Evolutionary conservation across 192 early-diverging fungal genomes (phyloP), one percentile per base, ranked within the genome.

Genomic region (Physocladia obscura): DNA sequence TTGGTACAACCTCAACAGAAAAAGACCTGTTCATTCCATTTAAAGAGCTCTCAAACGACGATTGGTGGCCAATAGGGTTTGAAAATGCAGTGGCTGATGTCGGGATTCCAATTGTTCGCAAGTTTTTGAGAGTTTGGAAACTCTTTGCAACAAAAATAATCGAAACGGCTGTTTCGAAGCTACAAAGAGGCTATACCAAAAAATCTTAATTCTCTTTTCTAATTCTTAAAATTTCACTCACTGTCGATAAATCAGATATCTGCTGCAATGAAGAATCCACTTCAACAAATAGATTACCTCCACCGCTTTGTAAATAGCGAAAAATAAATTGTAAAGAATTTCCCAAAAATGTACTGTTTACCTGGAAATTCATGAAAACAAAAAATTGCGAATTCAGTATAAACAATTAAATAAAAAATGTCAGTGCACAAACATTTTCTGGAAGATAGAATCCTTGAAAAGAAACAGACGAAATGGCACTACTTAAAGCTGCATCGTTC

Each of bases 381-480:
- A 26, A 26, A 26, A 8, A 8, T 54, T 54, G 40, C 8, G 40
- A 44, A 44, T 19, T 13, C 11, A 13, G 40, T 44, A 13, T 13
- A 13, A 13, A 44, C 19, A 44, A 13, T 54, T 54, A 21, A 4
- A 62, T 13, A n/a, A 13, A 44, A 44, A n/a, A 13, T n/a, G n/a
- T 44, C n/a, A 44, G 40, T 13, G 24, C 26, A 24, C 31, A 15
- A 6, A 65, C 49, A 51, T 49, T 50, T 6, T 22, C 31, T 4
- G 22, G 3, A 31, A 65, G 13, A 32, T 65, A 65, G 32, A 65
- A 65, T 51, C 62, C 62, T 50, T 65, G 62, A 35, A 65, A 26
- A 19, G 21, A 6, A 27, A n/a, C 49, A 4, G 49, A 6, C 34
- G 44, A 24, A 27, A 65, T 32, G 6, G 34, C 26, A 38, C 35